Conservation (phyloP, 495 filamentous ascomycete species). For the Penicillium bovifimosum region DNA sequence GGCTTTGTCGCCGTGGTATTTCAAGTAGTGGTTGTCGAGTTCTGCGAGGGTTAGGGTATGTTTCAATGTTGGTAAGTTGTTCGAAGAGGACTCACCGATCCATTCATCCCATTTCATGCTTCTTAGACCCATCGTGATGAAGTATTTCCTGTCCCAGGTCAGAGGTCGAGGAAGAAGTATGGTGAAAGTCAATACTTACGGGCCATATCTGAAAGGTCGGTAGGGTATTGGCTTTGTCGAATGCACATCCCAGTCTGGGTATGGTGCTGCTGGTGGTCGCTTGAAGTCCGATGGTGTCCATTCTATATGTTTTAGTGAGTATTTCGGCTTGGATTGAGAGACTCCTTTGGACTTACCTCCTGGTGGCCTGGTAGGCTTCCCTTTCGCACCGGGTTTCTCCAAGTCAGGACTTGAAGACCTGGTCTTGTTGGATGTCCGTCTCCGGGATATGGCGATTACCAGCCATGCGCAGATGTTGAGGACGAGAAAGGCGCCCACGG, state of each 20-base stretch:
- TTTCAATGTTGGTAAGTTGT: background rate
- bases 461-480: constrained; percentile 22
- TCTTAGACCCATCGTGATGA: constrained; percentile 80
- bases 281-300: constrained; percentile 69
- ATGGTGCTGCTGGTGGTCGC: constrained; percentile 60
- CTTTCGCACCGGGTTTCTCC: constrained; percentile 21
- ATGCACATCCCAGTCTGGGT: constrained; percentile 65
- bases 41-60: constrained; percentile 37
- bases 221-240: constrained; percentile 75
- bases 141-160: constrained; percentile 45
- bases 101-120: constrained; percentile 75
- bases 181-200: constrained; percentile 32
- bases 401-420: constrained; percentile 23
- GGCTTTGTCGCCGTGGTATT: constrained; percentile 70
- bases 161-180: background rate
- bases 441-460: constrained; percentile 15
- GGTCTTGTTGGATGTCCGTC: constrained; percentile 18
- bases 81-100: constrained; percentile 50
- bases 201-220: constrained; percentile 78
- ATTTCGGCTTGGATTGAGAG: no score
- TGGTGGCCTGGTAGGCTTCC: constrained; percentile 22
- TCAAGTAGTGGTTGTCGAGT: constrained; percentile 76
- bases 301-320: constrained; percentile 33
- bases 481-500: constrained; percentile 19
- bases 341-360: constrained; percentile 33